Percentiles rank a stretch among this genome's conserved stretches.
Conservation (phyloP, 2,329 filamentous ascomycete genomes). For the Coniochaeta hoffmannii region DNA sequence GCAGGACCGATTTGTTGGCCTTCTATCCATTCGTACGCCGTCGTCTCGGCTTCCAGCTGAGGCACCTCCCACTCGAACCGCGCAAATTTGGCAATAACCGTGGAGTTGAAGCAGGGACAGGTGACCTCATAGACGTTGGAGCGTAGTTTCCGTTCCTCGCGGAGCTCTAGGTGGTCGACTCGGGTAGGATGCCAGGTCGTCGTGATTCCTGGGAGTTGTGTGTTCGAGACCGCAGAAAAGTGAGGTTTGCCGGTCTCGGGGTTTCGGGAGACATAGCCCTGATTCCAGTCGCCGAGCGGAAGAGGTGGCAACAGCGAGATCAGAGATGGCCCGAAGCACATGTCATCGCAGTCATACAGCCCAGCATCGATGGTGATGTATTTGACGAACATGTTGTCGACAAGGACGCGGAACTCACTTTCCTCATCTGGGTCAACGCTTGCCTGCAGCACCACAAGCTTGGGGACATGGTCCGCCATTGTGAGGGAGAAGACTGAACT, state of each 20-base stretch:
- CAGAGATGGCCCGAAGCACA: conserved; percentile 23
- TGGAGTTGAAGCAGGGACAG: conserved; percentile 6
- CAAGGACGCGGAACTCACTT: conserved; percentile 29
- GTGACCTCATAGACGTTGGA: conserved; percentile 17
- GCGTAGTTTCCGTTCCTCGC: conserved; percentile 12
- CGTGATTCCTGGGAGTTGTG: conserved; percentile 21
- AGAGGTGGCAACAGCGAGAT: conserved; percentile 26
- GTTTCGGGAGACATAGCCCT: conserved; percentile 21
- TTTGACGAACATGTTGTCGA: conserved; percentile 24
- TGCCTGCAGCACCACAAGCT: too few relatives aligned
- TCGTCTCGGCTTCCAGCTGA: conserved; percentile 15
- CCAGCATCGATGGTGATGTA: conserved; percentile 30
- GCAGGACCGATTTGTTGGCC: conserved; percentile 12
- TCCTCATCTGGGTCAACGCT: too few relatives aligned
- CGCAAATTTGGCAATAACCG: conserved; percentile 16
- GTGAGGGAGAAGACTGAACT: too few relatives aligned
- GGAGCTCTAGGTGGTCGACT: conserved; percentile 27
- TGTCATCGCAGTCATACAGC: conserved; percentile 22
- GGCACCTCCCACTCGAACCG: conserved; percentile 14
- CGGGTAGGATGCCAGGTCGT: conserved; percentile 24
- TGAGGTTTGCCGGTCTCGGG: conserved; percentile 13
- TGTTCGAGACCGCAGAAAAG: conserved; percentile 19
- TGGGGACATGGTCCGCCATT: too few relatives aligned
- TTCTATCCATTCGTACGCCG: conserved; percentile 16
- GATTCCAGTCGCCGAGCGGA: conserved; percentile 31